Evolutionary conservation across 371 early-diverging fungal species (phyloP), one percentile per base, ranked within the genome.

Genomic region (Fennellomyces sp.): DNA sequence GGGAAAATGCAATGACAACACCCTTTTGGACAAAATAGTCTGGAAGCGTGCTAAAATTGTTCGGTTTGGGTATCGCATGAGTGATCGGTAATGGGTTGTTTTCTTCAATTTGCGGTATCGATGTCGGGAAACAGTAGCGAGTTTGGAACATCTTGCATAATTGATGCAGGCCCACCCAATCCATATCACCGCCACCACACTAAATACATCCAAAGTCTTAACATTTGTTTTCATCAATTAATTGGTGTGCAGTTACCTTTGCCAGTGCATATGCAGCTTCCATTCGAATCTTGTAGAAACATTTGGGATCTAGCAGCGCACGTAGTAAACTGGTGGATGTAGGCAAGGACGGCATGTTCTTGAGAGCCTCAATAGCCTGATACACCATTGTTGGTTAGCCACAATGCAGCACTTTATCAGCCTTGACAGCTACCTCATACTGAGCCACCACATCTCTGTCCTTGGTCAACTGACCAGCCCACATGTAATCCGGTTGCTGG

Each of bases 401-500:
- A 45, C 23, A n/a, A 41, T 17, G 5, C 21, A 21, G 23, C 23
- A 45, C 5, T 23, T 21, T 5, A 45, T 21, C 17, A 45, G 5
- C 5, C 26, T 41, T 29, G 4, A 41, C 23, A 3, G 29, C 36
- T 52, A 63, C 78, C 53, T 99, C 98, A 58, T 91, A 87, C 65
- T 99, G 99, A 5, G 98, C 97, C 6, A 93, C 88, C 2, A 98
- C 96, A 73, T 98, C 97, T 50, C 93, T 85, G 69, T 99, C 99
- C 61, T 93, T 90, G 26, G 90, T 87, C 49, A 98, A 78, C 68
- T 97, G 97, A 15, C 95, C 92, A 11, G 92, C 91, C 94, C 97
- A 97, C 98, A 98, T 98, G 63, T 91, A 95, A 63, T 94, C 97
- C 0, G 94, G 88, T 74, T 98, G 99, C 53, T 91, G 90, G 58